Evolutionary conservation across 169 alveolate genomes (phyloP).

Genomic region (Cryptosporidium xiaoi): DNA sequence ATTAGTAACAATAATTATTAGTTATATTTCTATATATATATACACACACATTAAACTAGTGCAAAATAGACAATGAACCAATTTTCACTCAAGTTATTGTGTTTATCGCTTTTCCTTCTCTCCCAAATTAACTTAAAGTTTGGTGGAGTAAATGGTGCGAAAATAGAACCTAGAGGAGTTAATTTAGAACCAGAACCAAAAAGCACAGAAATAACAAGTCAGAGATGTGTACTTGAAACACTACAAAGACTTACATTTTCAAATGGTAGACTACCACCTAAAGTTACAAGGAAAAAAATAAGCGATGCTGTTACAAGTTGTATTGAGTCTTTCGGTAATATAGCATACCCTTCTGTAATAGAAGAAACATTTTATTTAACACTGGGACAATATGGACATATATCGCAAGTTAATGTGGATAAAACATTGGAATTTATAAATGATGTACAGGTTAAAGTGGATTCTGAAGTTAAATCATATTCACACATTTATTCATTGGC

Average conservation of each 20-base stretch:
- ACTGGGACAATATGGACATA: constrained; percentile 61
- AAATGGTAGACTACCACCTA: constrained; percentile 51
- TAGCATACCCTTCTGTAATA: constrained; percentile 11
- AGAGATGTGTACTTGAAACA: constrained; percentile 4
- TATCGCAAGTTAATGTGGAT: not conserved
- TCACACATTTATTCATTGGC: constrained; percentile 45
- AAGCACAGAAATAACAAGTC: not conserved
- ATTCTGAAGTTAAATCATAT: constrained; percentile 52
- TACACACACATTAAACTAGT: too few species aligned
- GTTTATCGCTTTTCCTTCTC: too few species aligned
- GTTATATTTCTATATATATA: too few species aligned
- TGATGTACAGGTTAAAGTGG: constrained; percentile 68
- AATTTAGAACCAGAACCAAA: not conserved
- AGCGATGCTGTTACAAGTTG: not conserved
- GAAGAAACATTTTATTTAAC: constrained; percentile 59
- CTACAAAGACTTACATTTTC: constrained; percentile 1
- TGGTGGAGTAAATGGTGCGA: not conserved
- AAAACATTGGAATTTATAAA: constrained; percentile 54
- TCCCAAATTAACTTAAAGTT: too few species aligned
- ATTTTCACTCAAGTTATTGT: too few species aligned
- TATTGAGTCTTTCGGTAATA: not conserved
- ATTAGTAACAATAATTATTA: too few species aligned
- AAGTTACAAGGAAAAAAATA: constrained; percentile 36
- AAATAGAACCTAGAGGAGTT: not conserved
- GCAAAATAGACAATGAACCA: too few species aligned